Base-by-base conservation (phyloP, 441 rosid genomes). In the Capsella rubella region DNA sequence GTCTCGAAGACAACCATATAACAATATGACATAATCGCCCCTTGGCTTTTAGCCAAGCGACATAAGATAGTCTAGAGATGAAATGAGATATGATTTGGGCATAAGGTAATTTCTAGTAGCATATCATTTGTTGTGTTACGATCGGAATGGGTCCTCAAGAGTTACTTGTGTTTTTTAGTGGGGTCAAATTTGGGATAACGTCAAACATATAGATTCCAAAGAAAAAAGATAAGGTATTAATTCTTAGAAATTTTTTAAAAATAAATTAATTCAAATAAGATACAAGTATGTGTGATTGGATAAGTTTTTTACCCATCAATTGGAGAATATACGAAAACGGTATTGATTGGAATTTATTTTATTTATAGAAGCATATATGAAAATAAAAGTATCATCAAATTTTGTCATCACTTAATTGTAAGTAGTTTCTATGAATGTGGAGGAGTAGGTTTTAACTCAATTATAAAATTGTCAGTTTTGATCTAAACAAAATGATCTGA, bases 171-270 rank as follows among this genome's bases (percentile, higher is more conserved):
- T 13, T 66, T 49, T 58, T 51, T 15, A 50, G 78, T 74, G 62
- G 73, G 73, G 78, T 67, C 62, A 25, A 21, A 39, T 31, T 65
- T 51, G 31, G 34, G 73, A 74, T 74, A 67, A 42, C 68, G 46
- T 74, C 68, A 59, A 74, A 67, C 39, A 40, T 50, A 66, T 58
- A 66, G 67, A 59, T 74, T 74, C 73, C 49, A 67, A 67, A 67
- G 31, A 2, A 50, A 21, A 21, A 74, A 67, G 78, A 67, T 74
- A 74, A 67, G 68, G 78, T n/a, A 67, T 11, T 58, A 14, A 57
- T 74, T 74, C 78, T 39, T 47, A 28, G 7, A 47, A 39, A 45
- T 21, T 21, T 21, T 21, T 2, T 15, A 3, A 47, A 27, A 47
- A 14, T 18, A 21, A 21, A 14, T 12, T 0, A 27, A 2, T 13